A percentile compares a stretch with the other conserved stretches of the same genome.
Evolutionary conservation across 225 moss, liverwort and hornwort genomes (phyloP).

Genomic region (Ulota crispa): DNA sequence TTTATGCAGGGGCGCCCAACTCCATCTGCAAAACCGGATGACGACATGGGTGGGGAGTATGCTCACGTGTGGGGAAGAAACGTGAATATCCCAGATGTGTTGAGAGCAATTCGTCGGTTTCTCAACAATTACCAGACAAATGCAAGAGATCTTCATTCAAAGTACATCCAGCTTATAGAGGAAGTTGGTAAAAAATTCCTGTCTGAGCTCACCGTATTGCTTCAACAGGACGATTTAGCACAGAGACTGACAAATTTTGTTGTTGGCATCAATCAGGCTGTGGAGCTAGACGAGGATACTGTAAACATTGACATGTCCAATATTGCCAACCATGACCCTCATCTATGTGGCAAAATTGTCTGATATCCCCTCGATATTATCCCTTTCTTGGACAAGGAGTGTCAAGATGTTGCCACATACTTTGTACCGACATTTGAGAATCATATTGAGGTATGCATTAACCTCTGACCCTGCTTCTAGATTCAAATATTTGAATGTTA

Average conservation of each 20-base stretch:
- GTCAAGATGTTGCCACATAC: slow-evolving; percentile 54
- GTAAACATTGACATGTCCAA: slow-evolving; percentile 86
- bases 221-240: background rate
- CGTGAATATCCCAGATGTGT: slow-evolving; percentile 83
- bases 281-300: slow-evolving; percentile 74
- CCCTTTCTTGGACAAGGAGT: slow-evolving; percentile 73
- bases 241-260: background rate
- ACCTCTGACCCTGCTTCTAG: slow-evolving; percentile 1
- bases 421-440: slow-evolving; percentile 59
- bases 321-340: slow-evolving; percentile 68
- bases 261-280: slow-evolving; percentile 37
- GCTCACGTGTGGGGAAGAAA: slow-evolving; percentile 91
- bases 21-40: slow-evolving; percentile 63
- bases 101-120: slow-evolving; percentile 76
- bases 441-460: slow-evolving; percentile 67
- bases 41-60: slow-evolving; percentile 57
- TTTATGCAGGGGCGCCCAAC: slow-evolving; percentile 53
- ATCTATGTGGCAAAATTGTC: slow-evolving; percentile 81
- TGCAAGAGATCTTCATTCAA: slow-evolving; percentile 58
- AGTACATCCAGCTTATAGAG: slow-evolving; percentile 86
- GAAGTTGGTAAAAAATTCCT: slow-evolving; percentile 59
- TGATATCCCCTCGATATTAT: slow-evolving; percentile 90
- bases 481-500: background rate
- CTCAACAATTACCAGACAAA: slow-evolving; percentile 60
- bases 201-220: background rate